These are phyloP conservation scores for Coriolopsis trogii DNA, from an alignment of 1,284 basidiomycete genomes.

Conservation along the genomic window DNA sequence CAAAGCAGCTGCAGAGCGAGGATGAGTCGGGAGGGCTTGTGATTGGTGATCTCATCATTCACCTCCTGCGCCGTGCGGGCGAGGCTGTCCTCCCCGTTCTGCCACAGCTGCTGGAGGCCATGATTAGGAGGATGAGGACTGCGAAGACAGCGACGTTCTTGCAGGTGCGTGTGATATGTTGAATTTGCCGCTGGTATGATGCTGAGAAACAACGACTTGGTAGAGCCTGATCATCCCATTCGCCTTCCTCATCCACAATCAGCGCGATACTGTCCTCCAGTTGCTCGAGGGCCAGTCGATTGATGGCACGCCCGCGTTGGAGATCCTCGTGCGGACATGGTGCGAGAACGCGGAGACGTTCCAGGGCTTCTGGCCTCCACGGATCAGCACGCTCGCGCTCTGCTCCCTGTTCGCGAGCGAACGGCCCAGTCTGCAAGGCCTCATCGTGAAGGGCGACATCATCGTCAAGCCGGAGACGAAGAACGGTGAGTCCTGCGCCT, in stretches of 20 bases:
- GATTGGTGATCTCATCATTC: constrained; percentile 93
- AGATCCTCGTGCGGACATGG: constrained; percentile 88
- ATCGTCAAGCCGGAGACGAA: constrained; percentile 80
- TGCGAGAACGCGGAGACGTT: constrained; percentile 93
- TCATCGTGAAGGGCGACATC: constrained; percentile 91
- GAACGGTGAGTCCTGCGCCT: constrained; percentile 60
- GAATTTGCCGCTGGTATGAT: not conserved
- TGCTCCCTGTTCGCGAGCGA: constrained; percentile 75
- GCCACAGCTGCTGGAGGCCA: constrained; percentile 83
- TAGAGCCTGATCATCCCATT: constrained; percentile 91
- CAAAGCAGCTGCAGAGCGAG: constrained; percentile 74
- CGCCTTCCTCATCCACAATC: constrained; percentile 84
- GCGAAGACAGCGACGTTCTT: constrained; percentile 90
- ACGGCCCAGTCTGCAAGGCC: constrained; percentile 58
- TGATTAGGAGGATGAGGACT: constrained; percentile 78
- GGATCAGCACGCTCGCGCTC: constrained; percentile 84
- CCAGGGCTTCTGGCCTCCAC: constrained; percentile 91
- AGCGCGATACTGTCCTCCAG: constrained; percentile 75
- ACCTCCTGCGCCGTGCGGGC: constrained; percentile 81
- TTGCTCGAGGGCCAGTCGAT: constrained; percentile 70
- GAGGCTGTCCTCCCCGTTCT: constrained; percentile 82
- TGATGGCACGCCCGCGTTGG: constrained; percentile 65
- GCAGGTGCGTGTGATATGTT: constrained; percentile 61
- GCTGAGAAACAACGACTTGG: not conserved
- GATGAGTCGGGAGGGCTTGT: constrained; percentile 89